Percentiles rank a stretch among this genome's conserved stretches.
Conservation (phyloP, 2,329 filamentous ascomycete genomes). For the Arthroderma sp. region DNA sequence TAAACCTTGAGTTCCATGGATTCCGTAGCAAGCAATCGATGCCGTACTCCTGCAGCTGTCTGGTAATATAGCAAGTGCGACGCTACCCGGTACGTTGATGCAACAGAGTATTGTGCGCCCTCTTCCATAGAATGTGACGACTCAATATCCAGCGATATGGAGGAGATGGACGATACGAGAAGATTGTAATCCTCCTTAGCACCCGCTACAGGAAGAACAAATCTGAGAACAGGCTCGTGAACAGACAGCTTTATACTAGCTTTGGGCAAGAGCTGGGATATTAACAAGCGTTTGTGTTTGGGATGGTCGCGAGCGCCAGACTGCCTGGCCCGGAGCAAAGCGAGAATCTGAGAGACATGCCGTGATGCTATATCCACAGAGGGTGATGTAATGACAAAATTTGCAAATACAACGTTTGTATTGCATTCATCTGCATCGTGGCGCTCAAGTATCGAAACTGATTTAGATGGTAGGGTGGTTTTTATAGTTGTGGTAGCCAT, state of each 20-base stretch:
- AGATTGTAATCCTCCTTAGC: conserved; percentile 75
- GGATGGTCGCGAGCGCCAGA: conserved; percentile 31
- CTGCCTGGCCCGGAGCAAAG: conserved; percentile 51
- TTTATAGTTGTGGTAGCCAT: conserved; percentile 95
- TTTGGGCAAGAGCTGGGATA: conserved; percentile 86
- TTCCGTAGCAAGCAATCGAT: conserved; percentile 79
- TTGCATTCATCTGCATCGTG: conserved; percentile 71
- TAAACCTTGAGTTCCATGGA: conserved; percentile 77
- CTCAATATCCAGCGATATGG: conserved; percentile 81
- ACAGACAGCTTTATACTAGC: conserved; percentile 90
- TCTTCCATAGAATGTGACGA: conserved; percentile 84
- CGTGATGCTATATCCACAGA: conserved; percentile 86
- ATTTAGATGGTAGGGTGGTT: conserved; percentile 89
- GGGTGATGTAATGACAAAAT: conserved; percentile 89
- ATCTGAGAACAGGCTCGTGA: conserved; percentile 86
- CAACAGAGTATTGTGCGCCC: conserved; percentile 74
- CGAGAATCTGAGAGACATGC: conserved; percentile 73
- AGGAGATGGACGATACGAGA: conserved; percentile 89
- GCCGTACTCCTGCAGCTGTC: conserved; percentile 65
- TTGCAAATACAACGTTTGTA: conserved; percentile 90
- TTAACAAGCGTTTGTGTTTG: conserved; percentile 47
- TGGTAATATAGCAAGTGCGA: conserved; percentile 92
- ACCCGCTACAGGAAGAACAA: conserved; percentile 69
- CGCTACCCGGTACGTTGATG: conserved; percentile 67
- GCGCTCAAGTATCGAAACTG: conserved; percentile 62